These are phyloP conservation scores for Aphanomyces cochlioides DNA, from an alignment of 352 stramenopile species.

Conservation along the genomic window DNA sequence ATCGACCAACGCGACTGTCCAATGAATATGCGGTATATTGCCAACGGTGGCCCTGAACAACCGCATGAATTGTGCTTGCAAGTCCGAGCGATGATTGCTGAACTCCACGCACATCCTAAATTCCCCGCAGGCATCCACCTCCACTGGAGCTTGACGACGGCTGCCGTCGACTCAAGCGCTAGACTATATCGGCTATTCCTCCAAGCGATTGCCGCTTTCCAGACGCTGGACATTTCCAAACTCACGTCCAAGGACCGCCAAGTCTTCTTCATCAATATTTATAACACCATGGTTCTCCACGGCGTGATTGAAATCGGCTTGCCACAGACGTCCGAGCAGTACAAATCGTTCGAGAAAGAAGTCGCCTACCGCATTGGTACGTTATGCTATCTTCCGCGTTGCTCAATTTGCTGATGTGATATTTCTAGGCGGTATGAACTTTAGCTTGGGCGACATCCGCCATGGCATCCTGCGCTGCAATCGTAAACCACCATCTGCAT, in stretches of 20 bases:
- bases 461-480: slow-evolving; percentile 86
- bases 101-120: slow-evolving; percentile 57
- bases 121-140: slow-evolving; percentile 62
- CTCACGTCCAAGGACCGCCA: slow-evolving; percentile 81
- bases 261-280: slow-evolving; percentile 88
- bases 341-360: slow-evolving; percentile 79
- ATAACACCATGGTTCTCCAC: slow-evolving; percentile 86
- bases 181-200: slow-evolving; percentile 72
- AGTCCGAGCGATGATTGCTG: slow-evolving; percentile 57
- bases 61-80: slow-evolving; percentile 71
- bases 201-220: slow-evolving; percentile 57
- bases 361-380: slow-evolving; percentile 70
- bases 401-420: slow-evolving; percentile 8
- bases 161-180: slow-evolving; percentile 17
- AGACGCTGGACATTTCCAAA: slow-evolving; percentile 64
- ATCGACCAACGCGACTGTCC: slow-evolving; percentile 59
- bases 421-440: slow-evolving; percentile 54
- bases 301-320: slow-evolving; percentile 80
- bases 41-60: slow-evolving; percentile 40
- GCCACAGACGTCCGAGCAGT: slow-evolving; percentile 79
- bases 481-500: slow-evolving; percentile 81
- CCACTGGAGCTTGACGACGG: slow-evolving; percentile 51
- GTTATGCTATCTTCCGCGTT: slow-evolving; percentile 6
- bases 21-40: slow-evolving; percentile 77
- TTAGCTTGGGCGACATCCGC: slow-evolving; percentile 82